Conservation (phyloP, 139 green algal species). For the Closterium sp. region DNA sequence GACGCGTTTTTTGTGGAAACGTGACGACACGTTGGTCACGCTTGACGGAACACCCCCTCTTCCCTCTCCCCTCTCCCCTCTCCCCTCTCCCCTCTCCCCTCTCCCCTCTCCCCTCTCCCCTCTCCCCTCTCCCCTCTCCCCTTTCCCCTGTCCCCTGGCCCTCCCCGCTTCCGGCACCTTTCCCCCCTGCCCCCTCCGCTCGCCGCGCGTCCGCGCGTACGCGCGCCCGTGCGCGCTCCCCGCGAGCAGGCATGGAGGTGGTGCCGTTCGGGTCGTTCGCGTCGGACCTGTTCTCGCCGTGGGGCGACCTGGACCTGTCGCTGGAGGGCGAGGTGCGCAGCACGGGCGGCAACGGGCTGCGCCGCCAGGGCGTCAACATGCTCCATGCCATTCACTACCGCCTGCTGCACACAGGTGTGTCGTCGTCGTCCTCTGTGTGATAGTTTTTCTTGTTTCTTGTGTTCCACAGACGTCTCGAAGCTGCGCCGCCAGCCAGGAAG, state of each 20-base stretch:
- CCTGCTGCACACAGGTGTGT: neutral
- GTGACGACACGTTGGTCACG: too few relatives aligned
- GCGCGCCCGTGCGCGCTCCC: neutral
- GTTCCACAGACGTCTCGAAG: too few relatives aligned
- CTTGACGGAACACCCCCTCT: neutral
- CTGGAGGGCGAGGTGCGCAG: slow-evolving; percentile 16
- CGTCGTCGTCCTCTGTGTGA: neutral
- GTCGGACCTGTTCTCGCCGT: slow-evolving; percentile 46
- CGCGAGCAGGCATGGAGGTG: slow-evolving; percentile 9
- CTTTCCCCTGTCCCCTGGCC: neutral
- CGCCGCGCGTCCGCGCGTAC: too few relatives aligned
- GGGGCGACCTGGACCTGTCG: slow-evolving; percentile 40
- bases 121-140: neutral
- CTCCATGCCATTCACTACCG: neutral
- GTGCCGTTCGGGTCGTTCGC: slow-evolving; percentile 45
- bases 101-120: neutral
- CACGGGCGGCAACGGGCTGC: neutral
- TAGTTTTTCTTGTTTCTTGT: too few relatives aligned
- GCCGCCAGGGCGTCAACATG: neutral
- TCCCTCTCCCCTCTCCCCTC: neutral
- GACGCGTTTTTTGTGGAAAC: too few relatives aligned
- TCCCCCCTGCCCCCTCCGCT: neutral
- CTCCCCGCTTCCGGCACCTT: neutral
- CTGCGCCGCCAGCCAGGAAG: neutral
- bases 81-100: neutral